Conservation (phyloP, 306 rosid species). For the Mimosa pudica region DNA sequence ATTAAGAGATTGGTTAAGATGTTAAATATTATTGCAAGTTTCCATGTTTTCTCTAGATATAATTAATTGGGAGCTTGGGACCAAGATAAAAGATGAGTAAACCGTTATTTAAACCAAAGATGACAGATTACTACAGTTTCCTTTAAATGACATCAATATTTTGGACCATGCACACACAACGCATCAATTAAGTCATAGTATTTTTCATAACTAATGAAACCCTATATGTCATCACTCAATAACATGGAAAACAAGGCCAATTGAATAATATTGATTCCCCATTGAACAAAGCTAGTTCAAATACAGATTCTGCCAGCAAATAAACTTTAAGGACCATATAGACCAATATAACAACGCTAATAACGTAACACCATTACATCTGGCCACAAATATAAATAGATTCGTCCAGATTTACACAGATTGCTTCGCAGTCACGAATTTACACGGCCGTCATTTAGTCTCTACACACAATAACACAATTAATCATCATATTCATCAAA, state of each 20-base stretch:
- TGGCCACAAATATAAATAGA: neutral
- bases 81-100: no score
- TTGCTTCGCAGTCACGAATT: neutral
- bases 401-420: neutral
- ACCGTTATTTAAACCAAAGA: no score
- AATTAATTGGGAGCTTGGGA: no score
- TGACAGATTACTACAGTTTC: no score
- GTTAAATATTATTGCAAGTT: no score
- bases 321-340: neutral
- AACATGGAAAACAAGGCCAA: neutral
- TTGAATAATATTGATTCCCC: neutral
- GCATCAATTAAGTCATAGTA: no score
- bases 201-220: no score
- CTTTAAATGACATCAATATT: no score
- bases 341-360: neutral
- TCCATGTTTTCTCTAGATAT: no score
- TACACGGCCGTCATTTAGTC: neutral
- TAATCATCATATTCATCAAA: neutral
- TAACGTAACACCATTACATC: neutral
- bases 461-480: neutral
- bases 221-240: no score
- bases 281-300: neutral
- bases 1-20: no score
- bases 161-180: no score
- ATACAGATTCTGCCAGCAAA: neutral